Conservation (phyloP, 805 yeast species). For the Suhomyces pyralidae region DNA sequence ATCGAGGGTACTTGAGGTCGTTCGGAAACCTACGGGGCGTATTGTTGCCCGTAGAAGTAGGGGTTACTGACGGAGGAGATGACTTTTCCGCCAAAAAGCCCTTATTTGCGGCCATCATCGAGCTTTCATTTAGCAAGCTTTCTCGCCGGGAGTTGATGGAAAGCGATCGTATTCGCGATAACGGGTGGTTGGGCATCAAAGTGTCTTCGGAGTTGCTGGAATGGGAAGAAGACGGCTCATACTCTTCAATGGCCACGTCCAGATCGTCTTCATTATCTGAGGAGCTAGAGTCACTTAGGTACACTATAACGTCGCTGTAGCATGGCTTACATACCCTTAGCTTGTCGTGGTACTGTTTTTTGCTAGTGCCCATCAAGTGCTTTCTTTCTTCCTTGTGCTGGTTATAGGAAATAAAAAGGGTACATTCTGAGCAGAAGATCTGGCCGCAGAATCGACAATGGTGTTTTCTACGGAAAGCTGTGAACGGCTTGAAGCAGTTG, state of each 20-base stretch:
- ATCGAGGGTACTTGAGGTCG: constrained; percentile 20
- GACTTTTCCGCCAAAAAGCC: constrained; percentile 7
- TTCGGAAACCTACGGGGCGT: constrained; percentile 2
- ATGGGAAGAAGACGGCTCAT: background rate
- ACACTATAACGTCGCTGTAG: constrained; percentile 64
- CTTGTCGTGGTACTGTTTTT: constrained; percentile 59
- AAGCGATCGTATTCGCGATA: constrained; percentile 27
- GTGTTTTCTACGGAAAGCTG: constrained; percentile 86
- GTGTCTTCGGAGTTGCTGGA: constrained; percentile 14
- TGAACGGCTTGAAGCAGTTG: constrained; percentile 73
- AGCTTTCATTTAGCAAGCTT: constrained; percentile 8
- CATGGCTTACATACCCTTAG: constrained; percentile 79
- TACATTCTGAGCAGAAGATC: constrained; percentile 84
- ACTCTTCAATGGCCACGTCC: constrained; percentile 1
- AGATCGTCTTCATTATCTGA: constrained; percentile 23
- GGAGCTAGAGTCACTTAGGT: constrained; percentile 56
- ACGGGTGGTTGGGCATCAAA: constrained; percentile 20
- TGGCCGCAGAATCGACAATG: constrained; percentile 97
- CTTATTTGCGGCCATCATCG: constrained; percentile 6
- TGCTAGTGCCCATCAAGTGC: constrained; percentile 7
- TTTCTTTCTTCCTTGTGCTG: constrained; percentile 39
- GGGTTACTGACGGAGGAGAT: background rate
- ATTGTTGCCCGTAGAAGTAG: background rate
- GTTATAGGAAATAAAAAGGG: constrained; percentile 62
- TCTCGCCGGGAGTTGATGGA: constrained; percentile 25